Conservation (phyloP, 2,329 filamentous ascomycete genomes). For the Trichoderma sp. region DNA sequence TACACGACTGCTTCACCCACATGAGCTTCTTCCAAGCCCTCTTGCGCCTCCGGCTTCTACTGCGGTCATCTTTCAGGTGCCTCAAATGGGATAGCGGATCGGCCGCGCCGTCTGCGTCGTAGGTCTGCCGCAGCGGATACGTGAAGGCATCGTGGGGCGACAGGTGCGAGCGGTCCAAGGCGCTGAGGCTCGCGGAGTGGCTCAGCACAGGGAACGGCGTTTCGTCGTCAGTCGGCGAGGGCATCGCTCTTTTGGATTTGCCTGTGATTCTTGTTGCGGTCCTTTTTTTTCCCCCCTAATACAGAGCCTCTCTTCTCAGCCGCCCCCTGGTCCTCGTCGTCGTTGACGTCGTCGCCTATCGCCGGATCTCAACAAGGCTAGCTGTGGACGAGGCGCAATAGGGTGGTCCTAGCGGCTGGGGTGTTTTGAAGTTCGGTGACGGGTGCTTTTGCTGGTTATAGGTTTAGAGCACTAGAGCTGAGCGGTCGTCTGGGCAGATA, state of each 20-base stretch:
- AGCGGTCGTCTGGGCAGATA: not conserved
- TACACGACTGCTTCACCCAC: conserved; percentile 96
- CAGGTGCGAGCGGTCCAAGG: conserved; percentile 66
- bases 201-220: conserved; percentile 43
- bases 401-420: conserved; percentile 4
- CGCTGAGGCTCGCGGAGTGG: conserved; percentile 38
- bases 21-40: conserved; percentile 91
- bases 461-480: conserved; percentile 2
- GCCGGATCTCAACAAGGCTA: not conserved
- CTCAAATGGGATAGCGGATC: conserved; percentile 45
- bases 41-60: conserved; percentile 69
- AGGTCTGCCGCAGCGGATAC: conserved; percentile 62
- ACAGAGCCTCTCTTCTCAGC: not conserved
- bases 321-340: not conserved
- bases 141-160: conserved; percentile 85
- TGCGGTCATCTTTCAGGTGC: conserved; percentile 58
- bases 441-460: not conserved
- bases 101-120: conserved; percentile 43
- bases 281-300: not conserved
- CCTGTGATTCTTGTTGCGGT: too few relatives aligned
- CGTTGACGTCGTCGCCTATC: not conserved
- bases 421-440: conserved; percentile 6
- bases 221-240: conserved; percentile 46
- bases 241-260: conserved; percentile 35
- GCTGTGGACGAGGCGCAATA: not conserved